These are phyloP conservation scores for Myochromella boudieri DNA, from an alignment of 768 basidiomycete genomes.

Conservation along the genomic window DNA sequence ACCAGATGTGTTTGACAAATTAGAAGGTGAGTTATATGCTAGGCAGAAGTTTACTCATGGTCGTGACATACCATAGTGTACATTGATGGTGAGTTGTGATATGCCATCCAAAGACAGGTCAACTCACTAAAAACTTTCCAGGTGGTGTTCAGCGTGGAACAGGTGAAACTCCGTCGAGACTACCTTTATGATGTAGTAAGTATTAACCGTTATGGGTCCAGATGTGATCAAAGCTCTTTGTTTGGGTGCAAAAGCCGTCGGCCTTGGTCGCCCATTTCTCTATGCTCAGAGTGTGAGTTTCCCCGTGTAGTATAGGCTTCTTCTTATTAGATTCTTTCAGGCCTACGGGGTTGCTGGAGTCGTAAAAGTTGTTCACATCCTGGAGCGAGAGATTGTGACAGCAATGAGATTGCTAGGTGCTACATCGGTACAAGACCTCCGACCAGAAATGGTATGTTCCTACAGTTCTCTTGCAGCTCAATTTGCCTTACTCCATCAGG, in stretches of 20 bases:
- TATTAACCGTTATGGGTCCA: constrained; percentile 15
- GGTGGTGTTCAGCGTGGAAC: constrained; percentile 76
- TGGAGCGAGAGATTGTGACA: constrained; percentile 75
- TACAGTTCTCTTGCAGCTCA: background rate
- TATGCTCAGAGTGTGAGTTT: constrained; percentile 78
- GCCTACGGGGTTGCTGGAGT: constrained; percentile 78
- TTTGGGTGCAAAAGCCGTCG: constrained; percentile 84
- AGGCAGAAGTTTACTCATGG: constrained; percentile 8
- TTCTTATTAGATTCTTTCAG: constrained; percentile 32
- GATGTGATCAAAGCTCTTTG: constrained; percentile 91
- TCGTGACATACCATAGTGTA: too few relatives aligned
- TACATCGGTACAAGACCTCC: constrained; percentile 59
- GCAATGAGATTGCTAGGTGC: constrained; percentile 80
- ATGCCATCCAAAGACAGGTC: background rate
- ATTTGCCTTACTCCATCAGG: constrained; percentile 28
- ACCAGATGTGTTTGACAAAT: constrained; percentile 70
- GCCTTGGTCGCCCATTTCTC: constrained; percentile 82
- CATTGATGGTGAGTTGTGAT: constrained; percentile 64
- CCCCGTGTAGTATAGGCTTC: background rate
- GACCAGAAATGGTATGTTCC: constrained; percentile 67
- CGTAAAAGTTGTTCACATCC: constrained; percentile 59
- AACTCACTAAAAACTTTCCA: constrained; percentile 13
- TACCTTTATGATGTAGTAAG: background rate
- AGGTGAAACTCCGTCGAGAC: constrained; percentile 37
- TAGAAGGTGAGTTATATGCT: constrained; percentile 52